A percentile compares a stretch with the other conserved stretches of the same genome.
These are phyloP conservation scores for Thraustotheca clavata DNA, from an alignment of 352 stramenopile species.

Conservation along the genomic window DNA sequence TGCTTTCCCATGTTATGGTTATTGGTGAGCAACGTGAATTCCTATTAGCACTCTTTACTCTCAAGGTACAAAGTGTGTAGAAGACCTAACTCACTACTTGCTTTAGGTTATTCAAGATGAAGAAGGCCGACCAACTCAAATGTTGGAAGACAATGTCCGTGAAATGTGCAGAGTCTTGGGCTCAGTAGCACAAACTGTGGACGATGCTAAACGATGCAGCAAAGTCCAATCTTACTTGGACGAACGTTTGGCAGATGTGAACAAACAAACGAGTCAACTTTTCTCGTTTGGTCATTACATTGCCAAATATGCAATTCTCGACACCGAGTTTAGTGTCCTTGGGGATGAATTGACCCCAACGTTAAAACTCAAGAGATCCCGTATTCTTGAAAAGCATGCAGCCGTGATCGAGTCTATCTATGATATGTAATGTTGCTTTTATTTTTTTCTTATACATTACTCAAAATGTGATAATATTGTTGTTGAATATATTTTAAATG, in stretches of 20 bases:
- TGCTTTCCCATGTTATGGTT: constrained; percentile 68
- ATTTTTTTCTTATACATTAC: background rate
- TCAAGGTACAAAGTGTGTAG: constrained; percentile 23
- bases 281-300: constrained; percentile 23
- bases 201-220: constrained; percentile 31
- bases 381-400: constrained; percentile 48
- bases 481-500: too few relatives aligned
- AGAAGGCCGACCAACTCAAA: constrained; percentile 30
- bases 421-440: constrained; percentile 4
- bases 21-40: constrained; percentile 62
- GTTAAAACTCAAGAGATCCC: constrained; percentile 65
- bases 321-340: constrained; percentile 35
- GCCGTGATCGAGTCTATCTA: constrained; percentile 56
- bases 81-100: background rate
- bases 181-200: constrained; percentile 34
- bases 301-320: constrained; percentile 34
- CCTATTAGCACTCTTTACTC: constrained; percentile 43
- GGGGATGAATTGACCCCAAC: constrained; percentile 69
- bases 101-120: background rate
- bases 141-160: constrained; percentile 38
- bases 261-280: constrained; percentile 19
- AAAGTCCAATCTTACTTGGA: constrained; percentile 40
- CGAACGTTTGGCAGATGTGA: constrained; percentile 8
- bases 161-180: constrained; percentile 29
- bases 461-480: background rate